These are phyloP conservation scores for Neurospora pannonica DNA, from an alignment of 495 filamentous ascomycete species.

Conservation along the genomic window DNA sequence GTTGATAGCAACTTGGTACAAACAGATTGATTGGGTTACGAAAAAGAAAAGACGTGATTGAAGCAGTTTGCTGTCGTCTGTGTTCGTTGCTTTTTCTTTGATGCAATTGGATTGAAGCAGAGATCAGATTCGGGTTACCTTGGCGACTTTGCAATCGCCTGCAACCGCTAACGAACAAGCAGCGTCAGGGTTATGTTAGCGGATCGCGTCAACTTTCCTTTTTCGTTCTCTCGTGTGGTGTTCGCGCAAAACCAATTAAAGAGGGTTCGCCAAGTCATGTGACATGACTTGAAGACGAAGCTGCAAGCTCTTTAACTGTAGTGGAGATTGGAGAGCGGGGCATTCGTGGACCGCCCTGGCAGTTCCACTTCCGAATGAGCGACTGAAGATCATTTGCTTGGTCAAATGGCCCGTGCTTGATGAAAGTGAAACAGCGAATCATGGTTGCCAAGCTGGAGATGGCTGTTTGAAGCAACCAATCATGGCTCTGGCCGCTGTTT, in stretches of 20 bases:
- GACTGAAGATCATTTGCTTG: background rate
- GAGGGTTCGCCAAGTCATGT: constrained; percentile 17
- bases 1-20: background rate
- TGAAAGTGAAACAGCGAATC: background rate
- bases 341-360: background rate
- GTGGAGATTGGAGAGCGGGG: background rate
- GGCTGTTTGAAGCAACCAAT: background rate
- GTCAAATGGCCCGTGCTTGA: background rate
- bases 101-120: background rate
- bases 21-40: background rate
- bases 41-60: background rate
- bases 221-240: background rate
- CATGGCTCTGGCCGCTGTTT: background rate
- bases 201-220: background rate
- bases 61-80: background rate
- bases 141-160: background rate
- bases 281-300: background rate
- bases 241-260: constrained; percentile 15
- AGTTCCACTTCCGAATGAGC: no score
- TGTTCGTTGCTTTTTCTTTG: background rate
- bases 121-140: background rate
- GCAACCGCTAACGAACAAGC: background rate
- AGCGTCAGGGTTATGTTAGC: background rate
- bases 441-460: background rate
- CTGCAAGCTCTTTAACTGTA: background rate